phyloP scores from a whole-genome alignment of 768 basidiomycete species.

The Termitomyces sp. region DNA sequence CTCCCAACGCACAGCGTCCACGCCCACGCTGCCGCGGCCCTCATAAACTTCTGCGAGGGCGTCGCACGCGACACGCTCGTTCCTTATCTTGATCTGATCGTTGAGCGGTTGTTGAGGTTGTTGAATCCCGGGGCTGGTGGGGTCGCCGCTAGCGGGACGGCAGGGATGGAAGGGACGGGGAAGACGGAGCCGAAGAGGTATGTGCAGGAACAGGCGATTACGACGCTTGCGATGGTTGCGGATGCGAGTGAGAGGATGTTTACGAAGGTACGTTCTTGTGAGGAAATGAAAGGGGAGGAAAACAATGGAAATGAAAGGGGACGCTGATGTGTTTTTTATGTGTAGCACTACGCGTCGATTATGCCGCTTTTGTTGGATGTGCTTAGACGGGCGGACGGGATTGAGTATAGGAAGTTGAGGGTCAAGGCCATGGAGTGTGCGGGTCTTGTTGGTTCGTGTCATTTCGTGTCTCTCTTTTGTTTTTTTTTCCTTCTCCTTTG shows the following conservation, averaged over 20 bases:
- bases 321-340: no score
- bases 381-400: slow-evolving; percentile 64
- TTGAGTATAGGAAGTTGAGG: slow-evolving; percentile 64
- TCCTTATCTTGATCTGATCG: slow-evolving; percentile 78
- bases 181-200: slow-evolving; percentile 43
- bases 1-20: slow-evolving; percentile 55
- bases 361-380: slow-evolving; percentile 82
- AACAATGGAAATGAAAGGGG: not conserved
- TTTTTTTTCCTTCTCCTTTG: no score
- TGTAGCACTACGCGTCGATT: slow-evolving; percentile 69
- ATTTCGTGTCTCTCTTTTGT: no score
- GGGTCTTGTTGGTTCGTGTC: slow-evolving; percentile 68
- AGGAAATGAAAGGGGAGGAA: no score
- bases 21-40: slow-evolving; percentile 80
- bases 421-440: slow-evolving; percentile 92
- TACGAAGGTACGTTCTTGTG: slow-evolving; percentile 47
- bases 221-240: slow-evolving; percentile 86
- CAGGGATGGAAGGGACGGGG: no score
- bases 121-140: slow-evolving; percentile 47
- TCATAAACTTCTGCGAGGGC: slow-evolving; percentile 91
- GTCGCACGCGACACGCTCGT: slow-evolving; percentile 69
- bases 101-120: slow-evolving; percentile 66
- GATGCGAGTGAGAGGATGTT: slow-evolving; percentile 81
- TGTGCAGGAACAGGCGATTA: slow-evolving; percentile 87
- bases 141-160: no score